Evolutionary conservation across 2,329 filamentous ascomycete species (phyloP).

Genomic region (Aspergillus hiratsukae): DNA sequence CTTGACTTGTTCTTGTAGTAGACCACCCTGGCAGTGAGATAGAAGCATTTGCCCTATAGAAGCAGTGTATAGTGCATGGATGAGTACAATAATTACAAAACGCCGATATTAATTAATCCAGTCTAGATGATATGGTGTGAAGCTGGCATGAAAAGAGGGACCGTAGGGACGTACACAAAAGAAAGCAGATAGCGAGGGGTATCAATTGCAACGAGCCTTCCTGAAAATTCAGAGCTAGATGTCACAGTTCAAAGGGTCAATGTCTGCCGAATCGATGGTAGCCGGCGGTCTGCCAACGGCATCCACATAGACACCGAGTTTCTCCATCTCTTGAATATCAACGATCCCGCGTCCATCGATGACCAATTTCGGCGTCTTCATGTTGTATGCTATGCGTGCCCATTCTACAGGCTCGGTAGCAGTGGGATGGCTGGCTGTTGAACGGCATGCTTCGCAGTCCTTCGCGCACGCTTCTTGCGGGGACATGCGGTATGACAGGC

Average conservation of each 20-base stretch:
- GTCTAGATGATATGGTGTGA: neutral
- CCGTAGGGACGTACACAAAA: neutral
- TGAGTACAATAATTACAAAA: neutral
- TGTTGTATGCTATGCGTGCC: slow-evolving; percentile 40
- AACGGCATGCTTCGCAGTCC: slow-evolving; percentile 24
- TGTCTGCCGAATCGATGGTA: neutral
- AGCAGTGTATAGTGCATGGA: neutral
- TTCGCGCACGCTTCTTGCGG: slow-evolving; percentile 22
- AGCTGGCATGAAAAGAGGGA: neutral
- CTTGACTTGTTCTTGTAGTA: too few species aligned
- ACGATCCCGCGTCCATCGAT: slow-evolving; percentile 45
- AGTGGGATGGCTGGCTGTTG: slow-evolving; percentile 10
- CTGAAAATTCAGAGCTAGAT: neutral
- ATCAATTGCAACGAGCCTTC: neutral
- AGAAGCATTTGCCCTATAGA: too few species aligned
- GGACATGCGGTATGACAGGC: slow-evolving; percentile 16
- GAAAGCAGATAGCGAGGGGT: neutral
- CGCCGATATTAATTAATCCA: neutral
- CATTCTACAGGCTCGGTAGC: slow-evolving; percentile 40
- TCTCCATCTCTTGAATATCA: slow-evolving; percentile 31
- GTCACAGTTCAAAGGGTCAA: neutral
- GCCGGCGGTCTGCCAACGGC: slow-evolving; percentile 23
- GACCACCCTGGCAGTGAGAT: too few species aligned
- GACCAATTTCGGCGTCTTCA: slow-evolving; percentile 47
- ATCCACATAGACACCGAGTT: slow-evolving; percentile 34